Base-by-base conservation (phyloP, 805 yeast genomes). In the Sugiyamaella qingdaonensis region DNA sequence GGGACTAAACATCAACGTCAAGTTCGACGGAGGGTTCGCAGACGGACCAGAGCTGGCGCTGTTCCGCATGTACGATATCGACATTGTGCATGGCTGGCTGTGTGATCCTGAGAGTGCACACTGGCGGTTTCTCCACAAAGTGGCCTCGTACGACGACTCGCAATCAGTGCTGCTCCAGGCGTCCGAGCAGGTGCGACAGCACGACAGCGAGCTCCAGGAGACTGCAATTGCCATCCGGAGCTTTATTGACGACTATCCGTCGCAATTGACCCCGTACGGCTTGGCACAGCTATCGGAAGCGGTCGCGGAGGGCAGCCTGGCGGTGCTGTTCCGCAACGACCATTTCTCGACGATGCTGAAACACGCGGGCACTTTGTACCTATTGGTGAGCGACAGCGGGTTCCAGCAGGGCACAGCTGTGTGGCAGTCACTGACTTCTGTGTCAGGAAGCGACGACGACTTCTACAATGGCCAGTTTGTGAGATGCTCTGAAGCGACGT, bases 271-370 rank as follows among this genome's bases (percentile, higher is more conserved):
- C 0, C 72, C 71, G 0, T 69, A 73, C 46, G 99, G 99, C 0
- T 66, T 87, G 11, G 53, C 64, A 0, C 70, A 71, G 49, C 65
- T 87, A 56, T 71, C 72, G 54, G 65, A 69, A 4, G 62, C 74
- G 2, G 64, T 88, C 27, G 64, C 68, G 1, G 75, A 77, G 13
- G 82, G 82, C 41, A 77, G 83, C 5, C 75, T 84, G 52, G 79
- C 84, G 1, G 81, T 92, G 0, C 78, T 92, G 56, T 94, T 91
- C 72, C 77, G 97, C 63, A 92, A 94, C 68, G 91, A 94, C 67
- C 97, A 90, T 67, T 92, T 88, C 68, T 79, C 79, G 58, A 88
- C 97, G 0, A 65, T 91, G 10, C 78, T 74, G 60, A 66, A 65
- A 48, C 66, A 63, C 42, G 54, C 66, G 5, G 74, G 73, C 29